These are phyloP conservation scores for Clonostachys rhizophaga DNA, from an alignment of 2,329 filamentous ascomycete genomes.

Conservation along the genomic window DNA sequence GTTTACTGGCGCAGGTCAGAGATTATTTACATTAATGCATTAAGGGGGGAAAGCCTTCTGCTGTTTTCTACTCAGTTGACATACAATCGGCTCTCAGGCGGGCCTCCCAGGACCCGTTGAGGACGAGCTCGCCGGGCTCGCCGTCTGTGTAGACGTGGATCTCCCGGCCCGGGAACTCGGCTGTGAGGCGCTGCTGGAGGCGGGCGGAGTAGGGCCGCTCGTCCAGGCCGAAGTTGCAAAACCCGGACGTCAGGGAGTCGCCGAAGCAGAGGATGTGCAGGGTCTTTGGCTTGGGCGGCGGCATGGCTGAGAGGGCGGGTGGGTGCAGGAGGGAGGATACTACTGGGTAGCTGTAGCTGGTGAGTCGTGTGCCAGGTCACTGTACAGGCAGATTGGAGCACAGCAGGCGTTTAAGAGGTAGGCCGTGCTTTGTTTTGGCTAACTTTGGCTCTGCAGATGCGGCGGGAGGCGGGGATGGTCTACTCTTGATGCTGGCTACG, in stretches of 20 bases:
- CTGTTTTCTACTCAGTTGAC: neutral
- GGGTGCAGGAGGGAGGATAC: too few relatives aligned
- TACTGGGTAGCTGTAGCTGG: too few relatives aligned
- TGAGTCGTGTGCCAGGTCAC: too few relatives aligned
- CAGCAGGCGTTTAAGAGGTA: too few relatives aligned
- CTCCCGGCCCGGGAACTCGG: constrained; percentile 34
- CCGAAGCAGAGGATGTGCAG: constrained; percentile 55
- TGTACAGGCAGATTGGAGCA: too few relatives aligned
- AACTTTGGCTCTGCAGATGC: too few relatives aligned
- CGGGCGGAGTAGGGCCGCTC: constrained; percentile 49
- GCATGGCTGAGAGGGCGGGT: too few relatives aligned
- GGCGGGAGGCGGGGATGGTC: too few relatives aligned
- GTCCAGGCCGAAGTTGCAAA: constrained; percentile 29
- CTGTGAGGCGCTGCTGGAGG: constrained; percentile 39
- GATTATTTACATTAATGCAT: neutral
- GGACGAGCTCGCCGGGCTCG: constrained; percentile 44
- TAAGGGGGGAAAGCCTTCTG: too few relatives aligned
- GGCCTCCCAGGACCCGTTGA: constrained; percentile 5
- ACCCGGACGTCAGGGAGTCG: constrained; percentile 60
- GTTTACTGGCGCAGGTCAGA: neutral
- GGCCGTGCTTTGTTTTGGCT: too few relatives aligned
- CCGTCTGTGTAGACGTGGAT: constrained; percentile 44
- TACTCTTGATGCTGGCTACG: too few relatives aligned
- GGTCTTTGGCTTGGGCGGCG: too few relatives aligned
- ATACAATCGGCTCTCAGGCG: constrained; percentile 20